A percentile compares a stretch with the other conserved stretches of the same genome.
These are phyloP conservation scores for Pedinophyceae sp. DNA, from an alignment of 139 green algal species.

Conservation along the genomic window DNA sequence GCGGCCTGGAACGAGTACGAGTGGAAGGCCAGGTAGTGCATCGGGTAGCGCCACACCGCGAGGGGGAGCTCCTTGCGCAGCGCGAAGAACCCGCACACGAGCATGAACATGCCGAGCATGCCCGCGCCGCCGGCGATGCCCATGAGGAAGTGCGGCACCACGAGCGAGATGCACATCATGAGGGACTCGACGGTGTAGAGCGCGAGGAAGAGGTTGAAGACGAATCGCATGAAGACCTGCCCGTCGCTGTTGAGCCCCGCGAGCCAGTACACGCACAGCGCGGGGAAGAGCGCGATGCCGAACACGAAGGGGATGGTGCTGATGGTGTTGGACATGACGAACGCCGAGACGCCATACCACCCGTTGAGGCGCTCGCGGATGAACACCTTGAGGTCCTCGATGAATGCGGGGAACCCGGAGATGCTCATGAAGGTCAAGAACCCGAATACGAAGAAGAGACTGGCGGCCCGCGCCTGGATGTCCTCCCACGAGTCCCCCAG, in stretches of 20 bases:
- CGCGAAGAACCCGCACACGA: slow-evolving; percentile 48
- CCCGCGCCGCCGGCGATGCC: slow-evolving; percentile 26
- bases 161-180: slow-evolving; percentile 39
- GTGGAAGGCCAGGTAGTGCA: slow-evolving; percentile 47
- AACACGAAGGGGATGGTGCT: slow-evolving; percentile 48
- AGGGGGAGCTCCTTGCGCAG: slow-evolving; percentile 25
- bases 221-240: slow-evolving; percentile 36
- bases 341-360: slow-evolving; percentile 39
- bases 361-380: slow-evolving; percentile 48
- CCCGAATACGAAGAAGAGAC: slow-evolving; percentile 44
- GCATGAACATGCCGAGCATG: slow-evolving; percentile 48
- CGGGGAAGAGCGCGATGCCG: slow-evolving; percentile 34
- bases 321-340: slow-evolving; percentile 41
- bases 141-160: slow-evolving; percentile 49
- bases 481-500: slow-evolving; percentile 32
- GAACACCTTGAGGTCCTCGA: slow-evolving; percentile 44
- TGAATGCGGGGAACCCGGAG: slow-evolving; percentile 43
- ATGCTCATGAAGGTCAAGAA: slow-evolving; percentile 60
- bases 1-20: slow-evolving; percentile 10
- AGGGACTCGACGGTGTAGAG: slow-evolving; percentile 29
- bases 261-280: slow-evolving; percentile 31
- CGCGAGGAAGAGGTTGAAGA: slow-evolving; percentile 35
- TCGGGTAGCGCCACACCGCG: slow-evolving; percentile 43
- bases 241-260: slow-evolving; percentile 27
- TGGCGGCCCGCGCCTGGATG: slow-evolving; percentile 20